Evolutionary conservation across 2,329 filamentous ascomycete species (phyloP), one percentile per base, ranked within the genome.

Genomic region (Bipolaris gigantea): DNA sequence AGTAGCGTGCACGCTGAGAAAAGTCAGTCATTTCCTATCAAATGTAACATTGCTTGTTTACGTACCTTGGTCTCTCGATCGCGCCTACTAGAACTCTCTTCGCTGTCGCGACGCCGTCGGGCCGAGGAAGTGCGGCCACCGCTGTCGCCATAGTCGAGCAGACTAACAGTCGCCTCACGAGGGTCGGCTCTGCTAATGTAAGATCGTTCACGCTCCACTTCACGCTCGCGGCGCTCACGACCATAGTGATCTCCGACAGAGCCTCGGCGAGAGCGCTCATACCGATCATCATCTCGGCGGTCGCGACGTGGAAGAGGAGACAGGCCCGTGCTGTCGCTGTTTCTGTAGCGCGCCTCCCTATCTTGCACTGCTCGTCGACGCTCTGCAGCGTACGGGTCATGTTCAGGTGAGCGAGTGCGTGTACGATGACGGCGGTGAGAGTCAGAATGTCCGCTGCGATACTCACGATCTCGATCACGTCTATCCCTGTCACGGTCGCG

Each of bases 351-450:
- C 62, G 92, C 89, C 77, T 97, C 95, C 43, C 95, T 88, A 71
- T 96, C 92, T 53, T 92, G 92, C 70, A 94, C 92, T 39, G 93
- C 93, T 74, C 93, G 94, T 67, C 92, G 89, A 62, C 94, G 87
- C 72, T 99, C 94, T 56, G 92, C 94, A 76, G 97, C 94, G 75
- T 99, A 99, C 18, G 90, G 85, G 77, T 99, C 92, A 54, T 85
- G 85, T 75, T 97, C 94, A n/a, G 92, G 92, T 65, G 89, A 92
- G 66, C 92, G 90, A 71, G 90, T 95, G 65, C 85, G 84, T 65
- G 90, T 82, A 62, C 79, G 79, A 59, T 74, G 73, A 61, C 76
- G 73, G 51, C 73, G 73, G 46, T 73, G 70, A 55, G 73, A 70
- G 55, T 72, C 69, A 56, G 66, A 62, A 65, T 76, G 70, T 48